These are phyloP conservation scores for Saccharomycopsis sp. DNA, from an alignment of 805 yeast species.

Conservation along the genomic window DNA sequence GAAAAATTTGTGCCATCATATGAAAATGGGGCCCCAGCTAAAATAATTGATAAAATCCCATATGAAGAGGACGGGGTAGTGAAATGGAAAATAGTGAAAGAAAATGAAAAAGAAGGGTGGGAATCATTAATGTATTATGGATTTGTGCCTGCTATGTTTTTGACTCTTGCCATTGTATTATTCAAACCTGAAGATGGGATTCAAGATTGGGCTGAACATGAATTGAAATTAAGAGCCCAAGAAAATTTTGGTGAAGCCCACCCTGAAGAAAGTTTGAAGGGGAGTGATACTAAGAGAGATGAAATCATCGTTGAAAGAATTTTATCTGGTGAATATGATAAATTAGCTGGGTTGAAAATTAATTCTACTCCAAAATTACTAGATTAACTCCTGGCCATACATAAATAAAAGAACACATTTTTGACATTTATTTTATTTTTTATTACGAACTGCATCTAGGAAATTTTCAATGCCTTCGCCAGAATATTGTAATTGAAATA, in stretches of 20 bases:
- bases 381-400: slow-evolving; percentile 2
- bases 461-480: slow-evolving; percentile 54
- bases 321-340: slow-evolving; percentile 79
- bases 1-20: slow-evolving; percentile 43
- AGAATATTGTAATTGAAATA: slow-evolving; percentile 40
- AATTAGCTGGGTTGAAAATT: slow-evolving; percentile 49
- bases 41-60: slow-evolving; percentile 78
- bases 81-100: slow-evolving; percentile 72
- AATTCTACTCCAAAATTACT: slow-evolving; percentile 26
- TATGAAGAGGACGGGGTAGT: slow-evolving; percentile 77
- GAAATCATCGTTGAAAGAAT: slow-evolving; percentile 75
- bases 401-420: background rate
- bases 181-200: slow-evolving; percentile 47
- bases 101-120: slow-evolving; percentile 79
- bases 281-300: slow-evolving; percentile 49
- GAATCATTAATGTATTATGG: slow-evolving; percentile 65
- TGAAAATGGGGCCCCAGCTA: slow-evolving; percentile 42
- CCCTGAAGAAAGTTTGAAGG: slow-evolving; percentile 38
- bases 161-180: slow-evolving; percentile 44
- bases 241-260: slow-evolving; percentile 52
- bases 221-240: slow-evolving; percentile 68
- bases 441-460: slow-evolving; percentile 35
- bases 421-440: slow-evolving; percentile 16
- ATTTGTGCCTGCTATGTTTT: slow-evolving; percentile 62
- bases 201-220: slow-evolving; percentile 78